Evolutionary conservation across 2,329 filamentous ascomycete genomes (phyloP).

Genomic region (Colletotrichum salicis): DNA sequence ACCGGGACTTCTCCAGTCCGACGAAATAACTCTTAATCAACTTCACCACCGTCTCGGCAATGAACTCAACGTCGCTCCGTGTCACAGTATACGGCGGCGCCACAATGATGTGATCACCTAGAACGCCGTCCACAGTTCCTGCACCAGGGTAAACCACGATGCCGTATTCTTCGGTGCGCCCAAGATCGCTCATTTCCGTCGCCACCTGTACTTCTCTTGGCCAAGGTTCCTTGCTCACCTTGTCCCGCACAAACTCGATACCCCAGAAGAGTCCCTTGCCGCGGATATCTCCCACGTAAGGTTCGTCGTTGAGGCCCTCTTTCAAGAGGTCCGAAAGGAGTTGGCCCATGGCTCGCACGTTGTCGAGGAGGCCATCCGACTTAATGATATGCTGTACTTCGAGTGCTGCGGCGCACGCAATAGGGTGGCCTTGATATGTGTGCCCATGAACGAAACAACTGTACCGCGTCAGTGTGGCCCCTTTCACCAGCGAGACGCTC

Average conservation of each 20-base stretch:
- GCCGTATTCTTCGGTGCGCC: conserved; percentile 44
- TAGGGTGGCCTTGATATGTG: conserved; percentile 59
- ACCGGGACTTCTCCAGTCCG: neutral
- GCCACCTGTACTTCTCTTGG: conserved; percentile 42
- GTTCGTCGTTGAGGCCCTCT: conserved; percentile 41
- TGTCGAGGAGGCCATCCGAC: conserved; percentile 45
- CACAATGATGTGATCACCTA: conserved; percentile 76
- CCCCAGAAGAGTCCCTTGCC: conserved; percentile 58
- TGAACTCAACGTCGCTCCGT: conserved; percentile 60
- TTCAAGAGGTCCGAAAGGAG: conserved; percentile 44
- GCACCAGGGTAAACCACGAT: conserved; percentile 70
- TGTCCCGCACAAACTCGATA: conserved; percentile 56
- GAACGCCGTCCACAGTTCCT: conserved; percentile 68
- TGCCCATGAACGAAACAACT: conserved; percentile 67
- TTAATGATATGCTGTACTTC: conserved; percentile 51
- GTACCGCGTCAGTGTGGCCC: conserved; percentile 22
- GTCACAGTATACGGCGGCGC: conserved; percentile 76
- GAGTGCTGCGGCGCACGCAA: conserved; percentile 51
- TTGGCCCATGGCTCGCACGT: conserved; percentile 44
- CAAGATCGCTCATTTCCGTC: conserved; percentile 44
- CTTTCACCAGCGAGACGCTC: conserved; percentile 27
- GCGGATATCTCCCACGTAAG: conserved; percentile 52
- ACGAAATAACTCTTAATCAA: conserved; percentile 58
- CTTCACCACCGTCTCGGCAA: conserved; percentile 9
- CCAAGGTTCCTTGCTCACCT: conserved; percentile 49